These are phyloP conservation scores for Corymbia maculata DNA, from an alignment of 345 rosid genomes.

Conservation along the genomic window DNA sequence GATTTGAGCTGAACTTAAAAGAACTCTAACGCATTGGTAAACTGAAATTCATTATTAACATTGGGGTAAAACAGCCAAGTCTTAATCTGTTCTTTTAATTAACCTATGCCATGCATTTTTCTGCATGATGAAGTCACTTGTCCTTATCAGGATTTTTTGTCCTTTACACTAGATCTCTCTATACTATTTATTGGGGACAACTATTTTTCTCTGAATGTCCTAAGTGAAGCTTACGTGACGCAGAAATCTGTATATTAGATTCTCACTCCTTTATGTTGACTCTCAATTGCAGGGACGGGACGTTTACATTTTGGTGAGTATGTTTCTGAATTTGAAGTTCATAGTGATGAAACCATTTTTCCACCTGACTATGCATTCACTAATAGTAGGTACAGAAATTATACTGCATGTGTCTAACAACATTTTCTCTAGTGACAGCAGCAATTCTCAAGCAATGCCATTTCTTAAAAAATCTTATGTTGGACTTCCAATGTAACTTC, in stretches of 20 bases:
- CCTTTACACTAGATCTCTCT: not conserved
- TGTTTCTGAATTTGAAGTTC: constrained; percentile 13
- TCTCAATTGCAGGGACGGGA: constrained; percentile 86
- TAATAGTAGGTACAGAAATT: not conserved
- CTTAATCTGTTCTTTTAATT: not conserved
- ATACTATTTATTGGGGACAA: not conserved
- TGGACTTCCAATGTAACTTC: not conserved
- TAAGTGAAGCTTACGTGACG: not conserved
- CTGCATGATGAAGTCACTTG: not conserved
- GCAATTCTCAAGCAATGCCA: not conserved
- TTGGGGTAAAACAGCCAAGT: not conserved
- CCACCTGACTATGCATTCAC: not conserved
- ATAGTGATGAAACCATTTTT: not conserved
- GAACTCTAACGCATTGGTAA: not conserved
- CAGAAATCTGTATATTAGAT: not conserved
- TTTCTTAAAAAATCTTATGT: not conserved
- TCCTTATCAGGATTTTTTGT: not conserved
- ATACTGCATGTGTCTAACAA: not conserved
- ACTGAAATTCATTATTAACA: not conserved
- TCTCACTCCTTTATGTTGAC: not conserved
- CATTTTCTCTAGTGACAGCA: not conserved
- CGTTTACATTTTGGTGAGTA: constrained; percentile 90
- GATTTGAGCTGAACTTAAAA: not conserved
- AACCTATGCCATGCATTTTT: not conserved
- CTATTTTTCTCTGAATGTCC: not conserved